phyloP scores from a whole-genome alignment of 208 protist species.

The Trypanosoma congolense region DNA sequence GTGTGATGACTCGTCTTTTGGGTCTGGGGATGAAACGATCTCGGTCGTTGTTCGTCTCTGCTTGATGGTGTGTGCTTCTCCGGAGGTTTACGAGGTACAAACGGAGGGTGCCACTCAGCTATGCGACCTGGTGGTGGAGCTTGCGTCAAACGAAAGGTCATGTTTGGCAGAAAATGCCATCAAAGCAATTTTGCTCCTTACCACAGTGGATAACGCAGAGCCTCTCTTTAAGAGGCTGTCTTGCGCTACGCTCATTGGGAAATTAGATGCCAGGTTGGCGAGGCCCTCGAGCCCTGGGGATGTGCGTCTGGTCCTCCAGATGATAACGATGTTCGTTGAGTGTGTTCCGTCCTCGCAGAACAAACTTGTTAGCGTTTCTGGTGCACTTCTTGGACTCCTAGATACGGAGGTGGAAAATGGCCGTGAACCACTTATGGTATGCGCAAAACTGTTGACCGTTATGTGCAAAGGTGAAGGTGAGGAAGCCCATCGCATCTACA shows the following conservation, averaged over 20 bases:
- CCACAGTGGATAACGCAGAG: constrained; percentile 16
- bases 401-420: constrained; percentile 14
- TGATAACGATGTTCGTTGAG: constrained; percentile 17
- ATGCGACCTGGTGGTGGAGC: constrained; percentile 17
- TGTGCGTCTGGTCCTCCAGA: constrained; percentile 11
- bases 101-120: constrained; percentile 16
- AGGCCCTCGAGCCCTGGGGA: constrained; percentile 1
- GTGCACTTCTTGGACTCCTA: constrained; percentile 13
- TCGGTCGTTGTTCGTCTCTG: constrained; percentile 17
- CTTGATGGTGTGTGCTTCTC: constrained; percentile 14
- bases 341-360: constrained; percentile 16
- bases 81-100: constrained; percentile 7
- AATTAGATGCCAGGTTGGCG: constrained; percentile 15
- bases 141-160: constrained; percentile 9
- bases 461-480: constrained; percentile 4
- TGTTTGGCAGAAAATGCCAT: constrained; percentile 9
- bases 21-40: constrained; percentile 9
- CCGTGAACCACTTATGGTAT: constrained; percentile 7
- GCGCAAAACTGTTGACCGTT: constrained; percentile 11
- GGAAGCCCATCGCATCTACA: constrained; percentile 8
- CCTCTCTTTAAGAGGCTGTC: constrained; percentile 19
- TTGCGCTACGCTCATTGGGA: constrained; percentile 12
- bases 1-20: constrained; percentile 8
- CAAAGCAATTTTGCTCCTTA: constrained; percentile 11
- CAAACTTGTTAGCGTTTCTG: constrained; percentile 4